phyloP scores from a whole-genome alignment of 306 rosid species.

The Rosa persica region DNA sequence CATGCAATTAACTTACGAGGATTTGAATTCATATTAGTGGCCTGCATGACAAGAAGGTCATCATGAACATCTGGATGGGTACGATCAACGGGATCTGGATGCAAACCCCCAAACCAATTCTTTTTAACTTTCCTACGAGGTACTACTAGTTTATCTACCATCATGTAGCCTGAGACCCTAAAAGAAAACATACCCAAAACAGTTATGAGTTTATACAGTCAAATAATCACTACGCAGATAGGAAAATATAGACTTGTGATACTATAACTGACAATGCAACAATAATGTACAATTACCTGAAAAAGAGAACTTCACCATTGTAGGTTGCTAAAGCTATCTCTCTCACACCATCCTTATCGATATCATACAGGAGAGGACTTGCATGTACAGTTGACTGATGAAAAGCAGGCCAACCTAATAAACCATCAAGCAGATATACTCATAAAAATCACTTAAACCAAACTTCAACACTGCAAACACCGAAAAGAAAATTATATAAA shows the following conservation, averaged over 20 bases:
- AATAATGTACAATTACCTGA: conserved; percentile 64
- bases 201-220: background rate
- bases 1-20: conserved; percentile 50
- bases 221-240: background rate
- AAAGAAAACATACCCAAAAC: conserved; percentile 20
- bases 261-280: background rate
- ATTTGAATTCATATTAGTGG: conserved; percentile 40
- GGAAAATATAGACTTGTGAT: background rate
- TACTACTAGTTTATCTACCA: conserved; percentile 84
- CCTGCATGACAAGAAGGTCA: conserved; percentile 62
- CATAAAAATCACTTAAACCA: conserved; percentile 2
- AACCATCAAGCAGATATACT: conserved; percentile 33
- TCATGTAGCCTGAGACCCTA: conserved; percentile 95
- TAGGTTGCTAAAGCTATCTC: conserved; percentile 95
- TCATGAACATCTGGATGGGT: conserved; percentile 90
- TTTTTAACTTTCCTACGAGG: conserved; percentile 85
- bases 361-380: conserved; percentile 90
- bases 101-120: conserved; percentile 79
- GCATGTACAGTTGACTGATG: conserved; percentile 98
- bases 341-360: conserved; percentile 97
- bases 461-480: conserved; percentile 18
- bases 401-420: conserved; percentile 98
- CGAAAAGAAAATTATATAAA: background rate
- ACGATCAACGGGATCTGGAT: conserved; percentile 79
- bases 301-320: conserved; percentile 96